A percentile compares a stretch with the other conserved stretches of the same genome.
Conservation (phyloP, 208 protist genomes). For the Leishmania aethiopica region DNA sequence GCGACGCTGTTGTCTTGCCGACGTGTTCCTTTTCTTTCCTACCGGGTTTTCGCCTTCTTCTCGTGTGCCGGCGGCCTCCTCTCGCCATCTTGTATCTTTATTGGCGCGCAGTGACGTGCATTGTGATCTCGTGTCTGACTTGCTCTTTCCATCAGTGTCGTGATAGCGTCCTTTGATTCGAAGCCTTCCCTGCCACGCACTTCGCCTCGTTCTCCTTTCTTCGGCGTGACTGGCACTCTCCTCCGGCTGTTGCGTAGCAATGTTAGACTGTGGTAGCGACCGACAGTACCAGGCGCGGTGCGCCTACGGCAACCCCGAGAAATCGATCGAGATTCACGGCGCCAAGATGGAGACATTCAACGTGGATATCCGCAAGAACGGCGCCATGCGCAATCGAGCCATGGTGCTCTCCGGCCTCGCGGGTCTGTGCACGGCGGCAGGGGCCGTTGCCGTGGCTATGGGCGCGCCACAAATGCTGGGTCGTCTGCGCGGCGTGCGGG, state of each 20-base stretch:
- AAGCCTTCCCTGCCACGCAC: too few species aligned
- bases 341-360: constrained; percentile 83
- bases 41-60: not conserved
- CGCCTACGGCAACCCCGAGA: constrained; percentile 68
- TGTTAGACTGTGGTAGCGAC: constrained; percentile 43
- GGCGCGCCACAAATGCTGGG: constrained; percentile 9
- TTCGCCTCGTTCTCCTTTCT: constrained; percentile 9
- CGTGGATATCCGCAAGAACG: constrained; percentile 82
- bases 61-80: not conserved
- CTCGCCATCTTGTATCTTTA: not conserved
- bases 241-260: not conserved
- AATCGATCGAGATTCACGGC: constrained; percentile 73
- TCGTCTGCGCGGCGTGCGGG: constrained; percentile 16
- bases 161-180: not conserved
- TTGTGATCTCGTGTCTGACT: not conserved
- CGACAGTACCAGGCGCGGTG: constrained; percentile 47
- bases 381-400: constrained; percentile 78
- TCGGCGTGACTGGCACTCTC: not conserved
- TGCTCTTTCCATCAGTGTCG: not conserved
- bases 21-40: not conserved
- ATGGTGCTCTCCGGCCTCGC: constrained; percentile 56
- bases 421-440: constrained; percentile 61
- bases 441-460: constrained; percentile 31
- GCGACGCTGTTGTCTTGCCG: not conserved
- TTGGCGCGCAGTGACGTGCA: not conserved